Evolutionary conservation across 306 rosid genomes (phyloP).

Genomic region (Dalbergia cultrata): DNA sequence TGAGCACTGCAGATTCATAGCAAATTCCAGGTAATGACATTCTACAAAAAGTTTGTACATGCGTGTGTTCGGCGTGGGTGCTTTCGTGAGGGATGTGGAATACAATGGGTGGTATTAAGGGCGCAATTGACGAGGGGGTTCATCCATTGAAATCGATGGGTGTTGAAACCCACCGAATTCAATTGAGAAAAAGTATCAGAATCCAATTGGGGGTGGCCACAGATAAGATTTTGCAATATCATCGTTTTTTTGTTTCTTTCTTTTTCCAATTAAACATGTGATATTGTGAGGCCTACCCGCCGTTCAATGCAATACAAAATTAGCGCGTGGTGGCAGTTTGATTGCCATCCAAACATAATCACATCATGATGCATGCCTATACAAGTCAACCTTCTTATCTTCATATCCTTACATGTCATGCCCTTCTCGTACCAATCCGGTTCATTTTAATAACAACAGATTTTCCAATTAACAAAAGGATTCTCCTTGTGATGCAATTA

Average conservation of each 20-base stretch:
- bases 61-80: background rate
- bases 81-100: background rate
- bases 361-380: background rate
- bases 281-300: constrained; percentile 39
- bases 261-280: background rate
- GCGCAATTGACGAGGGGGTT: constrained; percentile 24
- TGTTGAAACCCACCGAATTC: constrained; percentile 11
- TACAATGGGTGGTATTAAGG: constrained; percentile 14
- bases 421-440: constrained; percentile 33
- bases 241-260: background rate
- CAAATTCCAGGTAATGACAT: background rate
- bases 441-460: constrained; percentile 29
- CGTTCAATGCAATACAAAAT: constrained; percentile 26
- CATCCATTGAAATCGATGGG: constrained; percentile 12
- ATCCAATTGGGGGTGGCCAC: constrained; percentile 39
- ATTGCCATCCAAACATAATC: constrained; percentile 33
- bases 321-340: constrained; percentile 29
- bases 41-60: background rate
- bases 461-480: background rate
- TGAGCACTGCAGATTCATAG: background rate
- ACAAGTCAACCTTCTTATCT: constrained; percentile 62
- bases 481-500: background rate
- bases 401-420: constrained; percentile 35
- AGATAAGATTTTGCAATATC: constrained; percentile 40
- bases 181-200: constrained; percentile 15